Percentiles rank a stretch among this genome's conserved stretches.
Evolutionary conservation across 1,284 basidiomycete species (phyloP).

Genomic region (Marasmius sp.): DNA sequence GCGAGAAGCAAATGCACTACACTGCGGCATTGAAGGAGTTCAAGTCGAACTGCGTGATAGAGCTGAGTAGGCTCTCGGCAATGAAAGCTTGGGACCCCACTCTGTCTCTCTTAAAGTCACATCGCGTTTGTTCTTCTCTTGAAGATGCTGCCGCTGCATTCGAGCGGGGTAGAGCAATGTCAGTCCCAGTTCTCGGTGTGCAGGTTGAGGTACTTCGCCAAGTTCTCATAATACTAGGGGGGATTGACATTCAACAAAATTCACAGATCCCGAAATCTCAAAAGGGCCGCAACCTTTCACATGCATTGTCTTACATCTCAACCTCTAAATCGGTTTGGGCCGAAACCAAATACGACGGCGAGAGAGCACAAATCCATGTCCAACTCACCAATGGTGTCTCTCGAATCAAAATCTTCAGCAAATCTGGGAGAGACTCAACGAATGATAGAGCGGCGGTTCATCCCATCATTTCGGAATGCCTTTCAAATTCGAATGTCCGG

Average conservation of each 20-base stretch:
- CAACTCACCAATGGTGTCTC: slow-evolving; percentile 41
- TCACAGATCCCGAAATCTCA: slow-evolving; percentile 77
- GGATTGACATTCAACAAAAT: not conserved
- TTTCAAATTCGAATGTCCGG: slow-evolving; percentile 31
- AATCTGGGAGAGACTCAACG: slow-evolving; percentile 81
- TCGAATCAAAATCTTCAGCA: slow-evolving; percentile 78
- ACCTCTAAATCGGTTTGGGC: slow-evolving; percentile 61
- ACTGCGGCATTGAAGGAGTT: slow-evolving; percentile 50
- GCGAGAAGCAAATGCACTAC: slow-evolving; percentile 41
- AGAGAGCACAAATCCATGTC: slow-evolving; percentile 86
- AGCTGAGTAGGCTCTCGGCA: slow-evolving; percentile 60
- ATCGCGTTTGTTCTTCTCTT: slow-evolving; percentile 53
- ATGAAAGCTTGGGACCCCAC: slow-evolving; percentile 73
- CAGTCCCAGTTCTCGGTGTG: slow-evolving; percentile 39
- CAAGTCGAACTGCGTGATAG: slow-evolving; percentile 54
- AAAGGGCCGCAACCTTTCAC: slow-evolving; percentile 61
- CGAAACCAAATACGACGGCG: slow-evolving; percentile 91
- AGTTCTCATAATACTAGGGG: not conserved
- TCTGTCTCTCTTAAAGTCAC: slow-evolving; percentile 53
- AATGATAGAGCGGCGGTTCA: slow-evolving; percentile 70
- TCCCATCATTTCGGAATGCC: slow-evolving; percentile 59
- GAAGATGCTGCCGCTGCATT: slow-evolving; percentile 57
- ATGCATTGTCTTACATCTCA: slow-evolving; percentile 54
- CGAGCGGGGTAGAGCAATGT: slow-evolving; percentile 32
- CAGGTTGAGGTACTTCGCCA: slow-evolving; percentile 53